Evolutionary conservation across 1,139 yeast species (phyloP).

Genomic region (Eremothecium coryli): DNA sequence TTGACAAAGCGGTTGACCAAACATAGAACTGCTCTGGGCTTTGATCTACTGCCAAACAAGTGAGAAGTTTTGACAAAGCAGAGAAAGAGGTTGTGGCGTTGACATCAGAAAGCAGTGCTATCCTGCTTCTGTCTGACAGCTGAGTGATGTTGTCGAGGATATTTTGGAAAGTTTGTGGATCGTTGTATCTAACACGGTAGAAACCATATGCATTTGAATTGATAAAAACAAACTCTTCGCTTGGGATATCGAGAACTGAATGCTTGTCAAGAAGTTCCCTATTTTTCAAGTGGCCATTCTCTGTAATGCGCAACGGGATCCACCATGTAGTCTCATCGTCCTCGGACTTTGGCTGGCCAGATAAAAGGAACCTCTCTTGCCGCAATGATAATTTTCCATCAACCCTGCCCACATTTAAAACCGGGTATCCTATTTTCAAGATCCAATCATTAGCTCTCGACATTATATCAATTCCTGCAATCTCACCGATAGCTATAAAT

Average conservation of each 20-base stretch:
- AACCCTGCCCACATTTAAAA: constrained; percentile 37
- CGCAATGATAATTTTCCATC: constrained; percentile 33
- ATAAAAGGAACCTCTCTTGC: constrained; percentile 48
- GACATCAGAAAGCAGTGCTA: constrained; percentile 60
- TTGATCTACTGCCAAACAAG: constrained; percentile 36
- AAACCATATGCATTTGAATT: constrained; percentile 58
- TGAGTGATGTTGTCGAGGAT: constrained; percentile 39
- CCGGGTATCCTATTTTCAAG: constrained; percentile 55
- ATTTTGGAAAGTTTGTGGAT: constrained; percentile 36
- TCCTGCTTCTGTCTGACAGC: constrained; percentile 50
- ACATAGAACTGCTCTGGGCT: constrained; percentile 50
- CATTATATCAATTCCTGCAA: constrained; percentile 45
- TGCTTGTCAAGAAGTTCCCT: constrained; percentile 39
- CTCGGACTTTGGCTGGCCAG: constrained; percentile 44
- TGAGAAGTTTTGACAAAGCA: constrained; percentile 43
- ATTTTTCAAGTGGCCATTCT: constrained; percentile 10
- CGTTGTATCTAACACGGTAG: constrained; percentile 54
- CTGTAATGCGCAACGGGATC: constrained; percentile 51
- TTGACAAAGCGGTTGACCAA: constrained; percentile 37
- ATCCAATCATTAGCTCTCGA: constrained; percentile 54
- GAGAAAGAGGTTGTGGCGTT: constrained; percentile 57
- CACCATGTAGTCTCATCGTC: constrained; percentile 58
- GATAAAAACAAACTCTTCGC: constrained; percentile 41
- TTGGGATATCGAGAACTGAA: constrained; percentile 33
- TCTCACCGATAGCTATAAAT: constrained; percentile 50